A percentile compares a stretch with the other conserved stretches of the same genome.
phyloP scores from a whole-genome alignment of 176 grass and related monocot genomes.

The Musa schizocarpa region DNA sequence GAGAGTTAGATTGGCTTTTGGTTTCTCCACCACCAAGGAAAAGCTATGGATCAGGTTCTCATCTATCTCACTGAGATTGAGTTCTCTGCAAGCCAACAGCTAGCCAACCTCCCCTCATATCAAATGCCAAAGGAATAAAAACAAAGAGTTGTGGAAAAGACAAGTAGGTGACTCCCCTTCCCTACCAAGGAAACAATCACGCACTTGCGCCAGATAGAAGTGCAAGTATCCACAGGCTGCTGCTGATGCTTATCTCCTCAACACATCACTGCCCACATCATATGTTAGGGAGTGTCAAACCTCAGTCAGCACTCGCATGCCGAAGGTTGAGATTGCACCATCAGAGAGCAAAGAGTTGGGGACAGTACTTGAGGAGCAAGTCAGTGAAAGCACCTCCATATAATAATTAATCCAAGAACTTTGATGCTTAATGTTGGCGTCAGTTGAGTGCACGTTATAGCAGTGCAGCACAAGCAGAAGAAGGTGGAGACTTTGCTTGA shows the following conservation, averaged over 20 bases:
- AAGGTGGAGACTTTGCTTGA: neutral
- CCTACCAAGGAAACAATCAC: neutral
- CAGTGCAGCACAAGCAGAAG: neutral
- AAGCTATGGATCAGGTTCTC: constrained; percentile 17
- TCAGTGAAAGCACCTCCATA: neutral
- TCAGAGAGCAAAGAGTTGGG: too few relatives aligned
- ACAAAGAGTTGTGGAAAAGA: neutral
- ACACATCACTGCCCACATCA: neutral
- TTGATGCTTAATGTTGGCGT: neutral
- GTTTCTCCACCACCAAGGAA: constrained; percentile 28
- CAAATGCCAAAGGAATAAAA: constrained; percentile 20
- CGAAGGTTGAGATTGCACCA: too few relatives aligned
- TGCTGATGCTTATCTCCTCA: neutral
- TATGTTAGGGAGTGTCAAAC: neutral
- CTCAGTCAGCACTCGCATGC: too few relatives aligned
- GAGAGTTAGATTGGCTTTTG: constrained; percentile 9
- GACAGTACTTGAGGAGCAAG: too few relatives aligned
- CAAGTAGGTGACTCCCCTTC: neutral
- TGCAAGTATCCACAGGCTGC: neutral
- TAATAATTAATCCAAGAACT: neutral
- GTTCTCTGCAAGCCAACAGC: constrained; percentile 18
- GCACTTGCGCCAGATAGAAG: neutral
- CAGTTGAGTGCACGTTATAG: constrained; percentile 3
- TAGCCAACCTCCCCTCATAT: constrained; percentile 13
- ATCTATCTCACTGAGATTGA: neutral